These are phyloP conservation scores for Candida tropicalis DNA, from an alignment of 1,139 yeast genomes.

Conservation along the genomic window DNA sequence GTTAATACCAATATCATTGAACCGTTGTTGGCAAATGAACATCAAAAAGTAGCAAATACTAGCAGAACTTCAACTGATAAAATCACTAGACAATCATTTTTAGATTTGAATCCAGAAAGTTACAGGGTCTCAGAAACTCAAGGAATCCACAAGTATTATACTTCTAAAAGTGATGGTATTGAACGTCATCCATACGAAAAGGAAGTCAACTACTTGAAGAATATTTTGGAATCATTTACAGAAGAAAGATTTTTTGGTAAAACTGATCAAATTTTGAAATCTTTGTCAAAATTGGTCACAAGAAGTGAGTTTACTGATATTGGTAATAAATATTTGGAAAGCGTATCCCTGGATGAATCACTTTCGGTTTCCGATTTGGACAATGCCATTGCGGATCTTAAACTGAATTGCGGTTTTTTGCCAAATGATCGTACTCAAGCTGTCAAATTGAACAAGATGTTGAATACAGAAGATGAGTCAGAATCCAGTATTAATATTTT, in stretches of 20 bases:
- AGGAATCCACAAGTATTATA: conserved; percentile 5
- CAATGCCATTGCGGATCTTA: conserved; percentile 29
- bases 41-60: not conserved
- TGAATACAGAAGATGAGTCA: conserved; percentile 8
- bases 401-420: conserved; percentile 29
- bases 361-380: conserved; percentile 32
- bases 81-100: conserved; percentile 9
- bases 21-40: conserved; percentile 1
- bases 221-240: conserved; percentile 26
- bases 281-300: conserved; percentile 46
- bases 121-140: conserved; percentile 4
- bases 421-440: conserved; percentile 54
- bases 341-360: conserved; percentile 31
- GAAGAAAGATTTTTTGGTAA: conserved; percentile 68
- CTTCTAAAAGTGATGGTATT: conserved; percentile 14
- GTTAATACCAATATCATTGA: not conserved
- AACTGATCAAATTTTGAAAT: conserved; percentile 67
- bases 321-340: conserved; percentile 42
- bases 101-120: conserved; percentile 6
- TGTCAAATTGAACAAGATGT: conserved; percentile 30
- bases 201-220: conserved; percentile 15
- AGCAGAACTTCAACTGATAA: not conserved
- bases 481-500: conserved; percentile 3
- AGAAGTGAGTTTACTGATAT: conserved; percentile 33
- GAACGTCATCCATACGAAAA: conserved; percentile 11